phyloP scores from a whole-genome alignment of 768 basidiomycete genomes.

The Chiua virens region DNA sequence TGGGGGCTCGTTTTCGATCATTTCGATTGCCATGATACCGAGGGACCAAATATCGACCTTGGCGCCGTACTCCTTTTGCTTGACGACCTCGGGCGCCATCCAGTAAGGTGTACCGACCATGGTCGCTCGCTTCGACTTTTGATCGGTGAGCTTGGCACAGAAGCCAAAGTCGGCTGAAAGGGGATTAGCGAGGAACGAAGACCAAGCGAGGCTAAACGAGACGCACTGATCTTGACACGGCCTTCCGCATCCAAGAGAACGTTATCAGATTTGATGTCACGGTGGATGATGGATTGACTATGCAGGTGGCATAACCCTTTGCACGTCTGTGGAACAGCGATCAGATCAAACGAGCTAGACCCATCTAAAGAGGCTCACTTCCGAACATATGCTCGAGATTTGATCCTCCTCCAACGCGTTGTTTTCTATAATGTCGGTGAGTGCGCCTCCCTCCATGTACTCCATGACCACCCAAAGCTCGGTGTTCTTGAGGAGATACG shows the following conservation, averaged over 20 bases:
- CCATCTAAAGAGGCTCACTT: slow-evolving; percentile 53
- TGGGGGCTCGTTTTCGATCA: slow-evolving; percentile 98
- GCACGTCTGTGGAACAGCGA: slow-evolving; percentile 65
- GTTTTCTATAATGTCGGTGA: slow-evolving; percentile 98
- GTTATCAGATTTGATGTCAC: slow-evolving; percentile 97
- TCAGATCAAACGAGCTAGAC: neutral
- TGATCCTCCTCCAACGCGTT: slow-evolving; percentile 95
- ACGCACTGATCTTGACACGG: slow-evolving; percentile 95
- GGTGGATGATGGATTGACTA: slow-evolving; percentile 92
- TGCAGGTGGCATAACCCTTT: slow-evolving; percentile 93
- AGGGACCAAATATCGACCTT: slow-evolving; percentile 98
- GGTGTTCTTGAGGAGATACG: slow-evolving; percentile 83
- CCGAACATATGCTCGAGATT: slow-evolving; percentile 86
- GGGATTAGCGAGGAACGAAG: slow-evolving; percentile 2
- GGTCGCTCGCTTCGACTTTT: slow-evolving; percentile 96
- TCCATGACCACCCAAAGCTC: slow-evolving; percentile 99
- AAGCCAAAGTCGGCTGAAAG: slow-evolving; percentile 90
- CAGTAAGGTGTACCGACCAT: slow-evolving; percentile 98
- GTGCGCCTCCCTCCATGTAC: slow-evolving; percentile 96
- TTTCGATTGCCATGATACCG: slow-evolving; percentile 98
- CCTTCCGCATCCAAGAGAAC: slow-evolving; percentile 91
- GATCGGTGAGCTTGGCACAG: slow-evolving; percentile 93
- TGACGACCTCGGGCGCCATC: slow-evolving; percentile 99
- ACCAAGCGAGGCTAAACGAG: neutral
- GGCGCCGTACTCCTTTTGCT: slow-evolving; percentile 94